Percentiles rank a stretch among this genome's conserved stretches.
These are phyloP conservation scores for Rosa chinensis DNA, from an alignment of 306 rosid species.

Conservation along the genomic window DNA sequence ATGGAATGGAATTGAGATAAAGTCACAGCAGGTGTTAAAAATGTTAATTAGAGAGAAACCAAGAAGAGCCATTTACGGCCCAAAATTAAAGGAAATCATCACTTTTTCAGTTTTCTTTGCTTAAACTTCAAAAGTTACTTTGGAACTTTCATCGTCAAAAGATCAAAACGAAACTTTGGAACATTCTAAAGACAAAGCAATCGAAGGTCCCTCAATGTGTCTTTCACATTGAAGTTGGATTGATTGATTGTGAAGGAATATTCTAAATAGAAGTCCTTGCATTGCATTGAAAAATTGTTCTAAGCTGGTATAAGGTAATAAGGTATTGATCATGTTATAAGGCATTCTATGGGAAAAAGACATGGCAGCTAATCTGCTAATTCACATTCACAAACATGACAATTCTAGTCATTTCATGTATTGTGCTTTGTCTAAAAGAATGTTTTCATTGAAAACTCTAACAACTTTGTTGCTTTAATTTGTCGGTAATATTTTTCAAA, in stretches of 20 bases:
- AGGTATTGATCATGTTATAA: not conserved
- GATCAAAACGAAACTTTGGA: not conserved
- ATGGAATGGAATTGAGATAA: not conserved
- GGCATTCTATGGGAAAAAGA: not conserved
- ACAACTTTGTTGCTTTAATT: too few species aligned
- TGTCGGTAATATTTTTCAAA: too few species aligned
- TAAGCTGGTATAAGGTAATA: not conserved
- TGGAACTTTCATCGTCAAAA: not conserved
- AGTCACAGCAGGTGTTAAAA: not conserved
- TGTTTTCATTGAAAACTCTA: too few species aligned
- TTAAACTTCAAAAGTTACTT: not conserved
- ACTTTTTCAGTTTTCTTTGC: not conserved
- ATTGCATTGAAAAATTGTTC: too few species aligned
- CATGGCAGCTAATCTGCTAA: too few species aligned
- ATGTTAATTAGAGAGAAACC: not conserved
- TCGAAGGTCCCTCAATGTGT: not conserved
- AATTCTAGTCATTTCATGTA: too few species aligned
- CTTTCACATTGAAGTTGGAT: not conserved
- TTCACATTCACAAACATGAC: too few species aligned
- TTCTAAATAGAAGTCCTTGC: not conserved
- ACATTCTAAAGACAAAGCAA: not conserved
- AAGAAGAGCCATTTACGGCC: conserved; percentile 5
- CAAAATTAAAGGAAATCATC: not conserved
- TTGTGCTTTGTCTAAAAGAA: too few species aligned
- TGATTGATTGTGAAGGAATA: not conserved